Base-by-base conservation (phyloP, 2,329 filamentous ascomycete genomes). In the Microcyclospora pomicola region DNA sequence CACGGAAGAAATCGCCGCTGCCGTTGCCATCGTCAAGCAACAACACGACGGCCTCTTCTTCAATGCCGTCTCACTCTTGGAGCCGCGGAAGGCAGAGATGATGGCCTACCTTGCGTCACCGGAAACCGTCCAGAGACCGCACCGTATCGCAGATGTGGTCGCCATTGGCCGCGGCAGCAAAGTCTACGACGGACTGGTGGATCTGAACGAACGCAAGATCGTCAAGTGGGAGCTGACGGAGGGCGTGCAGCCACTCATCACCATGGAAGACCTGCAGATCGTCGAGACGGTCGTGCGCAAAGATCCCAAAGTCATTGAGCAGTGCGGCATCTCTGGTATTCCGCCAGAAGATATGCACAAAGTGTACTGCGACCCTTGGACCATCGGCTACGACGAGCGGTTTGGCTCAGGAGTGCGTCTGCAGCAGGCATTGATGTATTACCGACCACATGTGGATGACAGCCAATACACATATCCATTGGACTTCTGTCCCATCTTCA, bases 381-480 rank as follows among this genome's bases (percentile, higher is more conserved):
- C 87, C 1, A 93, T 95, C 59, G 87, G 87, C 35, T 93, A 85
- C 56, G 87, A 95, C 51, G 83, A 92, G 64, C 79, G 87, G 33
- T 91, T 86, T 52, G 87, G 86, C 44, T 88, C 65, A 56, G 68
- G 68, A 32, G 69, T 84, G 32, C 77, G 87, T 38, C 73, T 94
- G 3, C 87, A 95, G 62, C 87, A 95, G 63, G 87, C 85, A 2
- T 67, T 95, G 38, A 93, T 94, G 85, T 95, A 95, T 68, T 95
- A 92, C 61, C 77, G 87, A 12, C 86, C 86, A 3, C 71, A 88
- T 49, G 54, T 80, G 13, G 86, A 94, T 53, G 82, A 88, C 63
- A 84, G 75, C 59, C 87, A 94, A 63, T 95, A 95, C 61, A 80
- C 82, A 30, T 94, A 80, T 55, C 87, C 87, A 0, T 72, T 95